Evolutionary conservation across 345 rosid species (phyloP), one percentile per base, ranked within the genome.

Genomic region (Toxicodendron radicans): DNA sequence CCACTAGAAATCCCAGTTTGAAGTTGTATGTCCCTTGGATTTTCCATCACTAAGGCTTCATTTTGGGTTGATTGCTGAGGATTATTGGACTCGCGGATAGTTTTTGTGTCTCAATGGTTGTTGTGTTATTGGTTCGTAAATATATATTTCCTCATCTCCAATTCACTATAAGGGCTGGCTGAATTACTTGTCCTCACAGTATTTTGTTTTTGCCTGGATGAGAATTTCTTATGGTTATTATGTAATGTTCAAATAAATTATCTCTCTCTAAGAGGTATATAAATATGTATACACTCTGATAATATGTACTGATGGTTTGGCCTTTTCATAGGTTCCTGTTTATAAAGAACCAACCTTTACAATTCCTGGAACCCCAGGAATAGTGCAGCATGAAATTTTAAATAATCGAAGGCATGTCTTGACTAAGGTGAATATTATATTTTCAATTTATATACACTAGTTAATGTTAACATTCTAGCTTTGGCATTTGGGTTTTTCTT

Each of bases 361-460:
- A 71, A 82, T 93, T 81, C 83, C 92, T 74, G 99, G 99, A 80
- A 90, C 84, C 77, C 94, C 97, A 32, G 97, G 94, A 58, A 88
- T 96, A 54, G 95, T 89, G 75, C 93, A 96, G 80, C 97, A 96
- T 90, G 98, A 90, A 84, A 88, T 96, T 82, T 84, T 93, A 84
- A 96, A 93, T 79, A 89, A 96, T 70, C 86, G 92, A 90, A 90
- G 97, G 83, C 98, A 96, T 84, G 91, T 96, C 66, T 85, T 96
- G 85, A 93, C 99, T 4, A 93, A 93, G 99, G 99, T 93, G 75
- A 75, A 72, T 48, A 33, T 69, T 16, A 30, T 61, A 52, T 64
- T 59, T 71, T 41, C 17, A 38, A 38, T 59, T 48, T 67, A 20
- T 71, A 67, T 76, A 14, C 66, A 33, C 46, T 16, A 69, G 67